These are phyloP conservation scores for Erythrophleum fordii DNA, from an alignment of 306 rosid species.

Conservation along the genomic window DNA sequence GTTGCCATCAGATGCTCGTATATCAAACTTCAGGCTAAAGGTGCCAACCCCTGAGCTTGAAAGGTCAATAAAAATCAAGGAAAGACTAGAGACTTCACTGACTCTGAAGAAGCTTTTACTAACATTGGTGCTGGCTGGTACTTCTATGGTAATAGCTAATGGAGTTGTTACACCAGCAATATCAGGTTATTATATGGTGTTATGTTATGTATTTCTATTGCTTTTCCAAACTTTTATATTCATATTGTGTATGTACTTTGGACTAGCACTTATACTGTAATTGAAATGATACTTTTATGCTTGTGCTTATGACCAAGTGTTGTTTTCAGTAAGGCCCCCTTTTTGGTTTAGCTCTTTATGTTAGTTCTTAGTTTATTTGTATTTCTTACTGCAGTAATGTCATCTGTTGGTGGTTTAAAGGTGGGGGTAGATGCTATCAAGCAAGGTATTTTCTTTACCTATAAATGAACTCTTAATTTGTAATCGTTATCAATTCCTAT, in stretches of 20 bases:
- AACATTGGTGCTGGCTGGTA: conserved; percentile 88
- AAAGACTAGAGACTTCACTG: conserved; percentile 78
- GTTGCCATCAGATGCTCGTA: conserved; percentile 87
- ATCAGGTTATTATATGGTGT: conserved; percentile 64
- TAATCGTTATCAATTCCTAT: conserved; percentile 21
- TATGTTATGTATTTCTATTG: conserved; percentile 8
- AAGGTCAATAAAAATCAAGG: conserved; percentile 91
- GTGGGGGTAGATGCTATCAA: conserved; percentile 73
- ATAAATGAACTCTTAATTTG: conserved; percentile 17
- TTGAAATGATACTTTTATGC: conserved; percentile 30
- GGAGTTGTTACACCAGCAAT: conserved; percentile 94
- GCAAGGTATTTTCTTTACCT: conserved; percentile 60
- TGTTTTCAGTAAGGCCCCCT: conserved; percentile 31
- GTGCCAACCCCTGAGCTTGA: conserved; percentile 95
- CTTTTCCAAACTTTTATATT: conserved; percentile 22
- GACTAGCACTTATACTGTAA: conserved; percentile 17
- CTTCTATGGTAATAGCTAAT: conserved; percentile 94
- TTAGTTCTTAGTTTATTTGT: conserved; percentile 39
- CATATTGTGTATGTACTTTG: conserved; percentile 31
- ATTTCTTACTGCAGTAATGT: conserved; percentile 66
- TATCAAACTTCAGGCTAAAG: conserved; percentile 94
- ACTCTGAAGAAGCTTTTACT: conserved; percentile 83
- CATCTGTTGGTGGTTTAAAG: conserved; percentile 87
- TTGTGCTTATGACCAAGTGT: conserved; percentile 28
- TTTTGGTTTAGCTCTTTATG: conserved; percentile 30